Conservation (phyloP, 2,329 filamentous ascomycete genomes). For the Ophiostoma quercus region DNA sequence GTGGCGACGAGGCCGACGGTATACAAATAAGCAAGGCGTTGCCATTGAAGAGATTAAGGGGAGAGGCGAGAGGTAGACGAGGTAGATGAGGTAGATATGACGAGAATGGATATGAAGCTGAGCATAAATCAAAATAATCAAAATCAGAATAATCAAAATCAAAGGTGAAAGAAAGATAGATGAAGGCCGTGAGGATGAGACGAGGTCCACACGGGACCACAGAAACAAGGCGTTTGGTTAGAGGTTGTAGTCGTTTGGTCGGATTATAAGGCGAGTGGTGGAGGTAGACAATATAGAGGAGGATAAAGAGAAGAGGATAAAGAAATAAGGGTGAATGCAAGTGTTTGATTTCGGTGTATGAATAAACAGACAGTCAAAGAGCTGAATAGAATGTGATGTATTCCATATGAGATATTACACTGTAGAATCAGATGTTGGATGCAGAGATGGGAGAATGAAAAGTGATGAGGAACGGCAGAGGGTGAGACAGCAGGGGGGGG, state of each 20-base stretch:
- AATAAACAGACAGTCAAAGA: neutral
- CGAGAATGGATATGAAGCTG: neutral
- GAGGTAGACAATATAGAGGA: neutral
- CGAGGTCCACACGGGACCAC: conserved; percentile 14
- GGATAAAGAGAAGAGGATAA: neutral
- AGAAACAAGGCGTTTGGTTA: conserved; percentile 3
- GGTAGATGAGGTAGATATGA: neutral
- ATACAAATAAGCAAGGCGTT: neutral
- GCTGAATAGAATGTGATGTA: neutral
- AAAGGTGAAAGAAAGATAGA: neutral
- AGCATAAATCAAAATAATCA: neutral
- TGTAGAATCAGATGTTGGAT: neutral
- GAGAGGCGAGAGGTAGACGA: neutral
- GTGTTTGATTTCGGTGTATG: too few species aligned
- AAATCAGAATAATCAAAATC: too few species aligned
- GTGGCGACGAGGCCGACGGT: conserved; percentile 4
- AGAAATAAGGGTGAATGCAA: too few species aligned
- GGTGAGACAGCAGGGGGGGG: too few species aligned
- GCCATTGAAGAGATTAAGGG: neutral
- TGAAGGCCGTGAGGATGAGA: conserved; percentile 2
- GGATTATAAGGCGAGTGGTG: neutral
- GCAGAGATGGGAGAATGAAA: neutral
- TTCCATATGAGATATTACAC: neutral
- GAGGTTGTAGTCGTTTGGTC: neutral
- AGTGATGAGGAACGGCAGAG: neutral